Conservation (phyloP, 2,329 filamentous ascomycete species). For the Alternaria sp. region DNA sequence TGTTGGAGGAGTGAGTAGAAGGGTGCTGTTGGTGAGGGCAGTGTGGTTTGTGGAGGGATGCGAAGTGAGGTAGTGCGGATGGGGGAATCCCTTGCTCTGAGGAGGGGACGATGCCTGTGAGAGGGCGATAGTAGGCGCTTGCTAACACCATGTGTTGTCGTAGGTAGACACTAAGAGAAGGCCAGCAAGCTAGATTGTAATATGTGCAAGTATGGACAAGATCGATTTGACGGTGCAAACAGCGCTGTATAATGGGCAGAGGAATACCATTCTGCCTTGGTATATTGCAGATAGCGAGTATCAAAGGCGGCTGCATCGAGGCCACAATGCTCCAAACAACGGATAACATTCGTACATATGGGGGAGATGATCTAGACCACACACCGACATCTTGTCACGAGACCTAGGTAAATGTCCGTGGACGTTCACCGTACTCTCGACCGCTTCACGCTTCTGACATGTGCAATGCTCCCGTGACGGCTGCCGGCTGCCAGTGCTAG, state of each 20-base stretch:
- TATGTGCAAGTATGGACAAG: not conserved
- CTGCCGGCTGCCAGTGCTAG: constrained; percentile 19
- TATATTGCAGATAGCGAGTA: not conserved
- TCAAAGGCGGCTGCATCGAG: not conserved
- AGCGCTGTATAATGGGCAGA: not conserved
- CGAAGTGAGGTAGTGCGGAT: not conserved
- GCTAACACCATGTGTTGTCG: not conserved
- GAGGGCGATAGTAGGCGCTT: not conserved
- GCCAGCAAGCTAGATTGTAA: not conserved
- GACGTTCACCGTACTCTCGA: not conserved
- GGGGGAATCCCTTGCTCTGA: not conserved
- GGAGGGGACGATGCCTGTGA: not conserved
- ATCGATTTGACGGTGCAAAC: not conserved
- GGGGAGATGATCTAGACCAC: not conserved
- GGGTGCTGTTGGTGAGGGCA: not conserved
- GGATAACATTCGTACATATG: not conserved
- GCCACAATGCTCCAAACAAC: not conserved
- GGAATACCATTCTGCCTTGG: no score
- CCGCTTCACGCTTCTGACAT: not conserved
- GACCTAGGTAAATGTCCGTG: not conserved
- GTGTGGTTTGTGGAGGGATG: not conserved
- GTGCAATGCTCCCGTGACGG: constrained; percentile 4
- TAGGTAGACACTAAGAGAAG: not conserved
- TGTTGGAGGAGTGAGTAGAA: not conserved
- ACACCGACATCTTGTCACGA: not conserved